Conservation (phyloP, 495 filamentous ascomycete genomes). For the Aspergillus conjunctus region DNA sequence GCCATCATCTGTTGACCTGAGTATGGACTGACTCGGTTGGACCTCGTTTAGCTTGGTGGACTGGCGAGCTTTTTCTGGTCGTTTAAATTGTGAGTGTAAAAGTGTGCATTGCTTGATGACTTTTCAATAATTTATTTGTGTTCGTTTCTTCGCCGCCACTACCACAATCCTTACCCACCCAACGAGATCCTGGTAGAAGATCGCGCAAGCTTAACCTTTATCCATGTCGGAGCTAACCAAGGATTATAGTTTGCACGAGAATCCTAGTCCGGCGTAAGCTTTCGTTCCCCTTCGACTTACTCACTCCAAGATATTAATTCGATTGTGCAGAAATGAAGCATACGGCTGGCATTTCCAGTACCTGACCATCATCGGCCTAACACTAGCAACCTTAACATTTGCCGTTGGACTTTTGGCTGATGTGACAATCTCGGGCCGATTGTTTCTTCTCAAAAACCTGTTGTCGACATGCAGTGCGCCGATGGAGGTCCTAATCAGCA, state of each 20-base stretch:
- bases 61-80: conserved; percentile 68
- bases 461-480: conserved; percentile 74
- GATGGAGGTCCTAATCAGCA: conserved; percentile 75
- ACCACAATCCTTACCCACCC: too few relatives aligned
- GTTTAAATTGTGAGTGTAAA: conserved; percentile 60
- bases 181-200: too few relatives aligned
- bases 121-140: too few relatives aligned
- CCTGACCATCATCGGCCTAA: conserved; percentile 79
- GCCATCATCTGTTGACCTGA: conserved; percentile 14
- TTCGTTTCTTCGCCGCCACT: too few relatives aligned
- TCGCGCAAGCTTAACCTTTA: not conserved
- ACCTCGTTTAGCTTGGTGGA: conserved; percentile 48
- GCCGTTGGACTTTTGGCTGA: conserved; percentile 72
- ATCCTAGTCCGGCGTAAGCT: conserved; percentile 49
- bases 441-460: conserved; percentile 76
- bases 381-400: conserved; percentile 70
- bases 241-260: conserved; percentile 44
- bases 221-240: not conserved
- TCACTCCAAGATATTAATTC: conserved; percentile 24
- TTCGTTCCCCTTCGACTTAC: not conserved
- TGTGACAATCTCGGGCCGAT: conserved; percentile 59
- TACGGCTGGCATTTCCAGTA: conserved; percentile 87
- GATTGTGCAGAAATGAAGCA: conserved; percentile 56
- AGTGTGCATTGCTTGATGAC: too few relatives aligned
- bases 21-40: conserved; percentile 27